Evolutionary conservation across 257 asterid genomes (phyloP), one percentile per base, ranked within the genome.

Genomic region (Nicotiana tomentosiformis): DNA sequence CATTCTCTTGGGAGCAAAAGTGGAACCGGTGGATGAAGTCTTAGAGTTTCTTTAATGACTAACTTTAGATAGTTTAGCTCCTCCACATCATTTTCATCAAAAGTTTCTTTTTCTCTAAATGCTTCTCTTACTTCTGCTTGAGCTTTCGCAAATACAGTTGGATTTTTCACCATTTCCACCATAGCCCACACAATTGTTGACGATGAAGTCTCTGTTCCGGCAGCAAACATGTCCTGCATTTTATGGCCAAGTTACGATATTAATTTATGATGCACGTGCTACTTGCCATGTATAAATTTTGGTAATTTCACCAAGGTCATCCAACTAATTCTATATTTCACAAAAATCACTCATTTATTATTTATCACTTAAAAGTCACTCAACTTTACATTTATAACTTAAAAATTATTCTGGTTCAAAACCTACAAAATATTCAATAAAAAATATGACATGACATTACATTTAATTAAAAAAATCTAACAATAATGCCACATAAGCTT

Each of bases 151-250:
- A 72, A 15, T n/a, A 72, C 23, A 15, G 18, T n/a, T 23, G 78
- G 78, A 9, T 10, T 39, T 72, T 55, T 72, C 35, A 72, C 5
- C 78, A 72, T 43, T 39, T 72, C 30, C 12, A 72, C 78, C 78
- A 72, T 72, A 20, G 60, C 78, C 78, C 78, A 72, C 30, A 72
- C 57, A 15, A 72, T 17, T n/a, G 35, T 72, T 23, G 51, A 37
- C 23, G 78, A 72, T 39, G 78, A 72, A 37, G 78, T 72, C 60
- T 72, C 78, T 39, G 78, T 72, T 7, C 78, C 60, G 16, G 78
- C 60, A 9, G 60, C 16, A 39, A 72, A 72, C 56, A 43, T 11
- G 16, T 72, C 78, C 62, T 57, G 62, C 23, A 57, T 57, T 32
- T 57, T 57, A 57, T 16, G 62, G n/a, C 4, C 62, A 17, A 57